Evolutionary conservation across 225 moss, liverwort and hornwort genomes (phyloP), one percentile per base, ranked within the genome.

Genomic region (Pleurozium schreberi): DNA sequence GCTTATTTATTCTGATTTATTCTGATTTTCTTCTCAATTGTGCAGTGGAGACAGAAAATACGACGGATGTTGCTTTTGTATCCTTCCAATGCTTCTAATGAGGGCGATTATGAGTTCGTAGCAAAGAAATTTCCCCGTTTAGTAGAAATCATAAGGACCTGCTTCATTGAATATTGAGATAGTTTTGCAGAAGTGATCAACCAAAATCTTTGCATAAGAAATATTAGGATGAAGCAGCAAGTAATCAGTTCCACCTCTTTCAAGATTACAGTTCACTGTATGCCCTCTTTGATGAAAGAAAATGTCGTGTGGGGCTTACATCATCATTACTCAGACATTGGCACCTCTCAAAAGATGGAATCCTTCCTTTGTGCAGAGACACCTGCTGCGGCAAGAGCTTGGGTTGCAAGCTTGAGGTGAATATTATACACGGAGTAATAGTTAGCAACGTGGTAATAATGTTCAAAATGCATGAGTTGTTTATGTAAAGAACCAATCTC

Each of bases 31-130:
- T 38, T 83, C 61, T 84, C 58, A 81, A 61, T 91, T 90, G 81
- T 93, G 95, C 96, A 99, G 98, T 80, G 97, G 97, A 89, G 96
- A 96, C 85, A 96, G 93, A 88, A 99, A 96, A 92, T 99, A 95
- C 70, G 98, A 99, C 82, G 98, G 98, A 63, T 97, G 98, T 88
- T 99, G 98, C 93, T 96, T 99, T 84, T 99, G 98, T 99, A 99
- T 99, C 98, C 98, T 91, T 87, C 49, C 62, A 74, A 86, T 86
- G 58, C 38, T 84, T 89, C 47, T 55, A 43, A 68, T 81, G 50
- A 49, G 84, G 69, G 78, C 58, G 40, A 27, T 66, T 66, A 50
- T 78, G 53, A 66, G 45, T 83, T 52, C 18, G 34, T 85, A 58
- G 80, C 43, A 80, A 73, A 65, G 40, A 65, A 74, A 38, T 45